Conservation (phyloP, 108 stramenopile genomes). For the Epipyxis sp. region DNA sequence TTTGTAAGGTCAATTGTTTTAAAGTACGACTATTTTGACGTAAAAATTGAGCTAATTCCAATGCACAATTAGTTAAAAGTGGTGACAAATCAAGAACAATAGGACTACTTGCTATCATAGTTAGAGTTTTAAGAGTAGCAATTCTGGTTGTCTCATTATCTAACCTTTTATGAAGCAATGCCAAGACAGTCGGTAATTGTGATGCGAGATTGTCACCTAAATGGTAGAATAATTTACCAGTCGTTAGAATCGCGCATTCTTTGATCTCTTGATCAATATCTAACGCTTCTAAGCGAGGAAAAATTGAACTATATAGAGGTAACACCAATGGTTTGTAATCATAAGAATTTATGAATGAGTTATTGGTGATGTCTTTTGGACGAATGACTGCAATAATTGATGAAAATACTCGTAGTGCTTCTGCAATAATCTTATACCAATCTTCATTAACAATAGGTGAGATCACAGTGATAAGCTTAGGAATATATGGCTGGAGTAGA, state of each 20-base stretch:
- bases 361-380: not conserved
- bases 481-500: slow-evolving; percentile 46
- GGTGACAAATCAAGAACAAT: slow-evolving; percentile 66
- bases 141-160: slow-evolving; percentile 89
- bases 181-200: slow-evolving; percentile 62
- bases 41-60: slow-evolving; percentile 73
- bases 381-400: slow-evolving; percentile 53
- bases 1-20: slow-evolving; percentile 75
- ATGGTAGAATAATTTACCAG: slow-evolving; percentile 43
- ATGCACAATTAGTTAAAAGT: slow-evolving; percentile 67
- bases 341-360: not conserved
- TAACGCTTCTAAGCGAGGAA: slow-evolving; percentile 81
- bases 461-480: slow-evolving; percentile 64
- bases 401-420: slow-evolving; percentile 69
- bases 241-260: slow-evolving; percentile 67
- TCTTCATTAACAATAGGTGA: slow-evolving; percentile 73
- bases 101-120: slow-evolving; percentile 63
- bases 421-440: slow-evolving; percentile 80
- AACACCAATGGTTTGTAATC: slow-evolving; percentile 38
- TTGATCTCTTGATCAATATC: slow-evolving; percentile 97
- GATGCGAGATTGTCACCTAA: slow-evolving; percentile 53
- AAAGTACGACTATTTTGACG: slow-evolving; percentile 77
- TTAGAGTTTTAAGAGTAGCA: slow-evolving; percentile 80
- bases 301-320: slow-evolving; percentile 69
- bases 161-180: slow-evolving; percentile 75